Conservation (phyloP, 139 green algal species). For the Marvania coccoides region DNA sequence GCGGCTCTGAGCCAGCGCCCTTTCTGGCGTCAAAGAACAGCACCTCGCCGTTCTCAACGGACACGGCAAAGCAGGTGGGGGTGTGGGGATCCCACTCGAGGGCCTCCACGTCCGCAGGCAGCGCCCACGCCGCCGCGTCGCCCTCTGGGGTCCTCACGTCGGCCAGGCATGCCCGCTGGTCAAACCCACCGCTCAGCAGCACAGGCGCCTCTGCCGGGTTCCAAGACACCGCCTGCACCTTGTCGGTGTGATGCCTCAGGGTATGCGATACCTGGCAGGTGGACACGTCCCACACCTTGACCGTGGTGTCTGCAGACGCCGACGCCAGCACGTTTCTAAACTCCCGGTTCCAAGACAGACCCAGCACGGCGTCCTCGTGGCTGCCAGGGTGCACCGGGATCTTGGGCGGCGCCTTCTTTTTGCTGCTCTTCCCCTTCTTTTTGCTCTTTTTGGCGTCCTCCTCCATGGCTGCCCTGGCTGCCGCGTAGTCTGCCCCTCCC, state of each 20-base stretch:
- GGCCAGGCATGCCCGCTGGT: constrained; percentile 69
- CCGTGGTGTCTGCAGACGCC: constrained; percentile 68
- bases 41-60: constrained; percentile 71
- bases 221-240: constrained; percentile 94
- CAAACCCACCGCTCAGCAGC: constrained; percentile 85
- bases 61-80: constrained; percentile 82
- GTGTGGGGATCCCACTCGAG: constrained; percentile 72
- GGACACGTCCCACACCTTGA: constrained; percentile 85
- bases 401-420: constrained; percentile 56
- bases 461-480: constrained; percentile 7
- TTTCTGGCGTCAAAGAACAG: constrained; percentile 50
- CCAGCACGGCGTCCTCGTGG: constrained; percentile 84
- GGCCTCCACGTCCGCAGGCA: constrained; percentile 83
- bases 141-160: constrained; percentile 48
- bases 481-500: constrained; percentile 53
- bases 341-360: constrained; percentile 80
- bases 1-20: constrained; percentile 32
- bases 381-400: constrained; percentile 61
- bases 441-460: constrained; percentile 5
- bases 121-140: constrained; percentile 40
- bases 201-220: constrained; percentile 78
- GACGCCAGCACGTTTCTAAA: constrained; percentile 89
- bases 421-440: constrained; percentile 32
- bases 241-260: constrained; percentile 80
- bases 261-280: constrained; percentile 58